Percentiles rank a stretch among this genome's conserved stretches.
Evolutionary conservation across 192 early-diverging fungal species (phyloP).

Genomic region (Rhizoclosmatium sp.): DNA sequence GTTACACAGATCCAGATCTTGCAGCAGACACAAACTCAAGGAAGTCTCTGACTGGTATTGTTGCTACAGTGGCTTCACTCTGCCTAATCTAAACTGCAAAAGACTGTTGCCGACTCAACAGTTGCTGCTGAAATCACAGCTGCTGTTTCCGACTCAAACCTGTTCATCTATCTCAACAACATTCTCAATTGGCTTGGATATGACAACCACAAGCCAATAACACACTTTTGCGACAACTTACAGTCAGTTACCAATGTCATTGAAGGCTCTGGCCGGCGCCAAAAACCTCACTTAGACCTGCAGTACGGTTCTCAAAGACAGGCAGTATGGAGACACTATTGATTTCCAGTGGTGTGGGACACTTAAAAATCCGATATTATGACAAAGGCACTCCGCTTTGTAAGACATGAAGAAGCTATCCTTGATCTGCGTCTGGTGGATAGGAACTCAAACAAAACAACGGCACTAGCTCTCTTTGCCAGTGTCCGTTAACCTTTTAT

Average conservation of each 20-base stretch:
- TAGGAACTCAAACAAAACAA: too few species aligned
- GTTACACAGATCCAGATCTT: constrained; percentile 3
- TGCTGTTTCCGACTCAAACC: background rate
- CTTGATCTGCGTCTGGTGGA: too few species aligned
- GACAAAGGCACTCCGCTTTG: too few species aligned
- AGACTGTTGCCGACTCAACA: constrained; percentile 19
- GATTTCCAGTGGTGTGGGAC: too few species aligned
- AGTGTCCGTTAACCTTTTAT: too few species aligned
- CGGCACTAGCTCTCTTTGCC: too few species aligned
- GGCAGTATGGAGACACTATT: too few species aligned
- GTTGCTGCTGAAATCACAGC: constrained; percentile 16
- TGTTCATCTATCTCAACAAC: constrained; percentile 12
- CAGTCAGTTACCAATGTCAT: background rate
- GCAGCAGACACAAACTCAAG: background rate
- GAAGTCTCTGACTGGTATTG: background rate
- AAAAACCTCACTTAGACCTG: background rate
- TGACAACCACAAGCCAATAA: background rate
- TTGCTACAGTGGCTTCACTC: background rate
- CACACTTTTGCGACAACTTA: constrained; percentile 7
- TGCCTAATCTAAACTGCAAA: background rate
- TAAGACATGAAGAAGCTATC: too few species aligned
- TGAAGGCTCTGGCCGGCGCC: constrained; percentile 8
- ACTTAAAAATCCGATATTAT: too few species aligned
- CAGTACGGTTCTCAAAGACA: background rate
- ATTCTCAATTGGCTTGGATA: constrained; percentile 20